Percentiles rank a stretch among this genome's conserved stretches.
These are phyloP conservation scores for Naganishia vishniacii DNA, from an alignment of 768 basidiomycete genomes.

Conservation along the genomic window DNA sequence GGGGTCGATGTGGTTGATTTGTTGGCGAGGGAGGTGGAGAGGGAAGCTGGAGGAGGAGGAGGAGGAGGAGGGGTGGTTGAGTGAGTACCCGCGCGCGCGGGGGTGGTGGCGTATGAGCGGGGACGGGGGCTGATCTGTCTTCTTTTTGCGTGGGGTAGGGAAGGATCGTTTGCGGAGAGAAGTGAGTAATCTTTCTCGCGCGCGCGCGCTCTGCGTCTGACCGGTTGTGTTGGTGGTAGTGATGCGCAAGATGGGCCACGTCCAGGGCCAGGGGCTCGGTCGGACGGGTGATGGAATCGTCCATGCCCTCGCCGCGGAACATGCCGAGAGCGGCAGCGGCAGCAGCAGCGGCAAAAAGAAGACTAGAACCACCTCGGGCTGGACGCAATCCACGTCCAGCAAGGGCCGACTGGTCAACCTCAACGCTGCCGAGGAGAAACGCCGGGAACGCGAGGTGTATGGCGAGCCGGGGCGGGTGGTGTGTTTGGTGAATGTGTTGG, in stretches of 20 bases:
- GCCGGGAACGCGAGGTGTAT: conserved; percentile 72
- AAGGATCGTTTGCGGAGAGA: conserved; percentile 41
- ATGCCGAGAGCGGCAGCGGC: conserved; percentile 52
- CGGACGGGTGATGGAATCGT: conserved; percentile 77
- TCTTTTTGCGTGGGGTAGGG: conserved; percentile 17
- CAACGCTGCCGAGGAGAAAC: conserved; percentile 72
- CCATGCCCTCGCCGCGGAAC: conserved; percentile 76
- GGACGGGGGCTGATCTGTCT: neutral
- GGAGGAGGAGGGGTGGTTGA: conserved; percentile 28
- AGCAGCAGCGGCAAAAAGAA: conserved; percentile 47
- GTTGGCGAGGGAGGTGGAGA: conserved; percentile 20
- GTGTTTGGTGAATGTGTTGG: conserved; percentile 82
- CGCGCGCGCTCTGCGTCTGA: neutral
- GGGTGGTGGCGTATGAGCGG: too few relatives aligned
- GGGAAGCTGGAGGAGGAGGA: conserved; percentile 18
- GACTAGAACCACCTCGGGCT: conserved; percentile 49
- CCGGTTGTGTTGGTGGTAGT: conserved; percentile 50
- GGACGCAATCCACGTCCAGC: conserved; percentile 52
- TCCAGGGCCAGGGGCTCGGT: conserved; percentile 87
- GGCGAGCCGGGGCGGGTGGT: conserved; percentile 88
- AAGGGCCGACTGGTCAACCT: conserved; percentile 87
- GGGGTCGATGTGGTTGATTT: conserved; percentile 26
- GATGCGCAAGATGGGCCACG: conserved; percentile 96
- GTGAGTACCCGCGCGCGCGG: conserved; percentile 30
- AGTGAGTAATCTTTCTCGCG: conserved; percentile 35